Evolutionary conservation across 148 eudicot genomes (phyloP).

Genomic region (Rhododendron molle): DNA sequence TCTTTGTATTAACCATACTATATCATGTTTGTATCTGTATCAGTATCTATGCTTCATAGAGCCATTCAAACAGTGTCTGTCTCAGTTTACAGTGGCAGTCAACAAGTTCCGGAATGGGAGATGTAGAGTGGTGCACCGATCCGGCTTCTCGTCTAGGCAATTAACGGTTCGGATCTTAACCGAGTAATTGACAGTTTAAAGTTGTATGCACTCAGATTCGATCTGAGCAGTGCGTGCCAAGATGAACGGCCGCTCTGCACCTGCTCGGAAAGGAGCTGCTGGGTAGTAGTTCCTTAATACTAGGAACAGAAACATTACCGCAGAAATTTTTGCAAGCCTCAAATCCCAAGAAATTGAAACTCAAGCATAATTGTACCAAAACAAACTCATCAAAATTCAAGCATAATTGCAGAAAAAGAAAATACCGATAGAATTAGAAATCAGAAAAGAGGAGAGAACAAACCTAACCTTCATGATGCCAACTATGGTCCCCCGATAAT

Average conservation of each 20-base stretch:
- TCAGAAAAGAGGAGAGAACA: neutral
- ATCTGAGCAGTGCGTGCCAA: too few relatives aligned
- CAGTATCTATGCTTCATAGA: neutral
- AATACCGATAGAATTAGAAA: neutral
- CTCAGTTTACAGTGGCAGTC: neutral
- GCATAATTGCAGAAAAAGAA: neutral
- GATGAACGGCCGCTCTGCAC: too few relatives aligned
- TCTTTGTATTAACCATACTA: neutral
- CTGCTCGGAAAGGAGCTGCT: too few relatives aligned
- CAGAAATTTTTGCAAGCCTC: neutral
- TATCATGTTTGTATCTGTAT: neutral
- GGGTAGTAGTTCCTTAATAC: neutral
- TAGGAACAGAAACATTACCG: neutral
- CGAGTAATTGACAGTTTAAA: too few relatives aligned
- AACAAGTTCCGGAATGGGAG: neutral
- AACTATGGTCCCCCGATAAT: constrained; percentile 70
- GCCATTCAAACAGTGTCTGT: neutral
- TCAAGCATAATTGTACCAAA: neutral
- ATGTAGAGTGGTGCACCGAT: too few relatives aligned
- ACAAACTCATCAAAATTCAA: neutral
- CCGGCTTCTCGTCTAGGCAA: too few relatives aligned
- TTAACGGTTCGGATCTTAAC: too few relatives aligned
- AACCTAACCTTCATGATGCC: constrained; percentile 90
- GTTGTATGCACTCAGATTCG: too few relatives aligned
- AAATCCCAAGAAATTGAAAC: neutral